Evolutionary conservation across 805 yeast genomes (phyloP).

Genomic region (Ogataea zsoltii): DNA sequence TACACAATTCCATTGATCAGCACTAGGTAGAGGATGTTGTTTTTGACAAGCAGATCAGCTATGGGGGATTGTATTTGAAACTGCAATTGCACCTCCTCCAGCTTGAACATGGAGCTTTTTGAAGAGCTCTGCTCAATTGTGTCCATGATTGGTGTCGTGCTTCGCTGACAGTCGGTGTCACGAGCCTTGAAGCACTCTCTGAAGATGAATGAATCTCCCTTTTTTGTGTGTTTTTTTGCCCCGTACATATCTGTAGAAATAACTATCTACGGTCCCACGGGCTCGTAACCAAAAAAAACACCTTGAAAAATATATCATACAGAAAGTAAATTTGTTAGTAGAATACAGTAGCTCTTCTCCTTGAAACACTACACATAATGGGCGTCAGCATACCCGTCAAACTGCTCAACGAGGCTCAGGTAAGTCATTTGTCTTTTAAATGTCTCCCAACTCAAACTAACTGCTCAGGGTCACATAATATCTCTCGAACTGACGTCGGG

Average conservation of each 20-base stretch:
- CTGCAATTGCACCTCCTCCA: constrained; percentile 37
- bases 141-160: constrained; percentile 13
- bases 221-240: background rate
- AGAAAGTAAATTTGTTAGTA: too few species aligned
- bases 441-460: background rate
- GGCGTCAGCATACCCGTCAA: constrained; percentile 80
- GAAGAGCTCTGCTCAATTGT: constrained; percentile 18
- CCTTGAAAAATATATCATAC: background rate
- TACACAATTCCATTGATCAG: constrained; percentile 53
- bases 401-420: constrained; percentile 80
- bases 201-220: background rate
- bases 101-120: constrained; percentile 17
- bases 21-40: constrained; percentile 57
- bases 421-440: constrained; percentile 22
- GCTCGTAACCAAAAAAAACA: background rate
- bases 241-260: too few species aligned
- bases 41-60: constrained; percentile 50
- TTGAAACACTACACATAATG: constrained; percentile 36
- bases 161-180: too few species aligned
- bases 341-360: too few species aligned
- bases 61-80: constrained; percentile 38
- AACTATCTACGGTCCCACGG: too few species aligned
- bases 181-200: background rate
- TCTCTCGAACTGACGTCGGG: constrained; percentile 84
- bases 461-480: constrained; percentile 71